Base-by-base conservation (phyloP, 1,139 yeast species). In the Pneumocystis murina region DNA sequence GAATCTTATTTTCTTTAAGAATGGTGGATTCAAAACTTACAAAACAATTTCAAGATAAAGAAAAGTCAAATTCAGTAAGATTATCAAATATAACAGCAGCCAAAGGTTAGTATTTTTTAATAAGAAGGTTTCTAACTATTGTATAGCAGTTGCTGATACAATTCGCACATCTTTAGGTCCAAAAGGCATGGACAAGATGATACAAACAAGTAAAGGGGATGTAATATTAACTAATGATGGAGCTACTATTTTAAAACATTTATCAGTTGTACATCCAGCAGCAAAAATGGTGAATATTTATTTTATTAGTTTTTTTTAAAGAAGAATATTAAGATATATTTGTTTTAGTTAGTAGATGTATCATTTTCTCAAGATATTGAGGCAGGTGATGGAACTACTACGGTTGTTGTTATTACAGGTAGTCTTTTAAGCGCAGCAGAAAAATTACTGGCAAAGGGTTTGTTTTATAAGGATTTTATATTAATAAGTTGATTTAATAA, bases 131-230 rank as follows among this genome's bases (percentile, higher is more conserved):
- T 20, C 16, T 40, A 57, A 35, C 38, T 48, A 38, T 55, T 28
- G 40, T 60, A 36, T 59, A 70, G 97, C 98, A 3, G 98, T 94
- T 57, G 92, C 97, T 1, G 98, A 94, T 75, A 98, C 98, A 63
- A 90, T 92, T 72, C 82, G 98, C 75, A 92, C 99, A 2, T 90
- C 97, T 12, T 79, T 92, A 66, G 99, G 99, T 43, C 99, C 99
- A 63, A 91, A 90, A 75, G 98, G 99, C 67, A 92, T 92, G 98
- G 99, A 92, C 75, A 94, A 94, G 79, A 92, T 92, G 98, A 88
- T 88, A 77, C 90, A 88, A 76, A 90, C 97, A 40, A 86, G 91
- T 64, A 82, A 82, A 62, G 97, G 97, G 55, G 92, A 92, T 72
- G 87, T 92, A 70, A 87, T 92, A 72, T 91, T 94, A 69, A 90